Percentiles rank a stretch among this genome's conserved stretches.
Conservation (phyloP, 1,284 basidiomycete species). For the Puccinia polysora region DNA sequence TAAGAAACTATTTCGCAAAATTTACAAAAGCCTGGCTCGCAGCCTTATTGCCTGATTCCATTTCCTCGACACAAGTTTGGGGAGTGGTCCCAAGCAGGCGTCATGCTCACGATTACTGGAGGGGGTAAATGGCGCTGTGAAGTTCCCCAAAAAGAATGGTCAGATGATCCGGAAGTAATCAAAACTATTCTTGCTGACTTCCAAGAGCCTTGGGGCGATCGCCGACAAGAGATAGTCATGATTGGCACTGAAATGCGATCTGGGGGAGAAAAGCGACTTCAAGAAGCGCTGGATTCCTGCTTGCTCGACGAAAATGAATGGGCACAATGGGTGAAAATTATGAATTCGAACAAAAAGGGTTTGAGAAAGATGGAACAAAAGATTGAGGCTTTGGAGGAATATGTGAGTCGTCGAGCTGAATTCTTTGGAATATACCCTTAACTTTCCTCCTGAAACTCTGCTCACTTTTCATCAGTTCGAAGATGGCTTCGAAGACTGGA, state of each 20-base stretch:
- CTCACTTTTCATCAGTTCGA: not conserved
- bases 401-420: constrained; percentile 27
- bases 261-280: constrained; percentile 52
- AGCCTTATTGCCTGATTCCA: constrained; percentile 11
- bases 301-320: constrained; percentile 55
- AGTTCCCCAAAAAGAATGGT: constrained; percentile 54
- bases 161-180: constrained; percentile 53
- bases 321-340: constrained; percentile 54
- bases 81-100: constrained; percentile 57
- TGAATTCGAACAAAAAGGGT: constrained; percentile 51
- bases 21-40: not conserved
- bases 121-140: constrained; percentile 55
- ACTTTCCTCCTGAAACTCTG: not conserved
- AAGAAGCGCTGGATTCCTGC: constrained; percentile 52
- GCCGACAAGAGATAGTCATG: constrained; percentile 55
- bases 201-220: constrained; percentile 55
- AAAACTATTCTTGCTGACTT: constrained; percentile 55
- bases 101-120: constrained; percentile 55
- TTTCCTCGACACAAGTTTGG: constrained; percentile 49
- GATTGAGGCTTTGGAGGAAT: constrained; percentile 53
- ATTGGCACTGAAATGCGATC: constrained; percentile 53
- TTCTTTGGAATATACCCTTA: not conserved
- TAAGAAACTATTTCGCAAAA: not conserved
- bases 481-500: constrained; percentile 54
- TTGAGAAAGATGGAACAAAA: constrained; percentile 52